Evolutionary conservation across 208 protist genomes (phyloP).

Genomic region (Leishmania braziliensis): DNA sequence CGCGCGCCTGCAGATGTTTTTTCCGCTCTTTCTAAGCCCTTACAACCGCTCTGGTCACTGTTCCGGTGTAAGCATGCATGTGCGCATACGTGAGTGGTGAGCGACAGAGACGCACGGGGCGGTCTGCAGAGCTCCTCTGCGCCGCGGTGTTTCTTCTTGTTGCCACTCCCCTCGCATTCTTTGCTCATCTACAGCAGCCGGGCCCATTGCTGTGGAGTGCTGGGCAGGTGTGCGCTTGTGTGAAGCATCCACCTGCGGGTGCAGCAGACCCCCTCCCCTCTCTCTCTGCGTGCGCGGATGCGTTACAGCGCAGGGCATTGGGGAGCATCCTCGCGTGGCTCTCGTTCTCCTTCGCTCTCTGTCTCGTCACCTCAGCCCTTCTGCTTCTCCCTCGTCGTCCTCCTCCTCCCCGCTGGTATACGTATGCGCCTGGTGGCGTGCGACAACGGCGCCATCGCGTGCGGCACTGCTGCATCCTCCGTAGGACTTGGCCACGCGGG

Average conservation of each 20-base stretch:
- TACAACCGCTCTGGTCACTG: background rate
- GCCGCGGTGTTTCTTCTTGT: background rate
- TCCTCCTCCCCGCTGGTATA: background rate
- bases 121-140: background rate
- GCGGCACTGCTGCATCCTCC: background rate
- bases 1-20: background rate
- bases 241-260: background rate
- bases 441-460: background rate
- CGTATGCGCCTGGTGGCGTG: background rate
- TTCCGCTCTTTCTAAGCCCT: background rate
- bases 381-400: background rate
- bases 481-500: background rate
- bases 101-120: background rate
- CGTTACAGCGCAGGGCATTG: background rate
- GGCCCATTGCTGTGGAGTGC: background rate
- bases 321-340: background rate
- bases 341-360: background rate
- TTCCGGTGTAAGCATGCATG: background rate
- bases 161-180: background rate
- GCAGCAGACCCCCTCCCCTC: background rate
- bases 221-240: background rate
- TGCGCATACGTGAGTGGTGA: background rate
- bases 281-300: background rate
- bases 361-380: background rate
- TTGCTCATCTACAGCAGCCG: background rate